Evolutionary conservation across 169 alveolate species (phyloP).

Genomic region (Plasmodium yoelii): DNA sequence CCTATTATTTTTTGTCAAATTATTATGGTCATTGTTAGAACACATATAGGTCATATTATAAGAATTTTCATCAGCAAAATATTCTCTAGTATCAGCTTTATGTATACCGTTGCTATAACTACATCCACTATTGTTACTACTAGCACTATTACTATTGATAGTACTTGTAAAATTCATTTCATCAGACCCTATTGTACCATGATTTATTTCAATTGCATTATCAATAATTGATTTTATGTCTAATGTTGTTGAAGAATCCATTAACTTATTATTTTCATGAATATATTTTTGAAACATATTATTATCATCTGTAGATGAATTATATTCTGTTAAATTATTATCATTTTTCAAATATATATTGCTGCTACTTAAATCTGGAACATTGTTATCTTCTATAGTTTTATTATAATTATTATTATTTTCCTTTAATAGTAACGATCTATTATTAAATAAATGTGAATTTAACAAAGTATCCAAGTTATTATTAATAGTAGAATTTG

Average conservation of each 20-base stretch:
- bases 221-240: conserved; percentile 56
- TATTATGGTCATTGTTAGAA: neutral
- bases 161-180: conserved; percentile 25
- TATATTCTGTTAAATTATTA: conserved; percentile 4
- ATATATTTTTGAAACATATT: conserved; percentile 10
- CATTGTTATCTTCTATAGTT: conserved; percentile 26
- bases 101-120: neutral
- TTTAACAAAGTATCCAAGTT: conserved; percentile 27
- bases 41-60: neutral
- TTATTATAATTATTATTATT: conserved; percentile 4
- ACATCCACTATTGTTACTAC: neutral
- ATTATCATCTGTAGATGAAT: conserved; percentile 7
- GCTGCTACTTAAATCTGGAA: conserved; percentile 1
- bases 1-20: neutral
- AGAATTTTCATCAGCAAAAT: neutral
- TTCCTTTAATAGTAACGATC: neutral
- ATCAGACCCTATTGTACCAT: conserved; percentile 21
- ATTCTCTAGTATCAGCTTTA: neutral
- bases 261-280: conserved; percentile 15
- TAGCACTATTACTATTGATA: neutral
- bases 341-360: neutral
- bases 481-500: conserved; percentile 28
- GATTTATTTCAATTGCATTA: conserved; percentile 62
- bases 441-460: conserved; percentile 22
- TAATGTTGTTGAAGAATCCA: conserved; percentile 30